A percentile compares a stretch with the other conserved stretches of the same genome.
These are phyloP conservation scores for Theileria sp. DNA, from an alignment of 169 alveolate genomes.

Conservation along the genomic window DNA sequence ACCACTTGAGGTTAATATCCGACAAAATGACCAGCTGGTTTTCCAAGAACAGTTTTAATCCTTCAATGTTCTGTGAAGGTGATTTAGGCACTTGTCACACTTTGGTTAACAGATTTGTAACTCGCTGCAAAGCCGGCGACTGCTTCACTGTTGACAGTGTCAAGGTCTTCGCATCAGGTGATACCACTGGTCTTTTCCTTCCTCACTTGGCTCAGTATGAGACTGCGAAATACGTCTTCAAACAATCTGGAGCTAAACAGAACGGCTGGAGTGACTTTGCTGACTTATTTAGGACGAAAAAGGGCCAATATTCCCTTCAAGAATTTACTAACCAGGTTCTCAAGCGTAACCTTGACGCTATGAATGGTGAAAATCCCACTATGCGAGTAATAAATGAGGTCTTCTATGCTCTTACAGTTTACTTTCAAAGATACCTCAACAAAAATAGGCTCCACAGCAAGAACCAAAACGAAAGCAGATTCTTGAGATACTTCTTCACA, in stretches of 20 bases:
- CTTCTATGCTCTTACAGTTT: slow-evolving; percentile 15
- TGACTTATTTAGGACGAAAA: not conserved
- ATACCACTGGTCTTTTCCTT: not conserved
- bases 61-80: slow-evolving; percentile 3
- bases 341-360: not conserved
- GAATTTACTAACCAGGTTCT: slow-evolving; percentile 7
- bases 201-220: slow-evolving; percentile 19
- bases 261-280: not conserved
- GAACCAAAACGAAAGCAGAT: not conserved
- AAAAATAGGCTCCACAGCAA: not conserved
- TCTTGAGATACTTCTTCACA: slow-evolving; percentile 5
- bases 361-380: not conserved
- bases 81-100: slow-evolving; percentile 19
- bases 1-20: slow-evolving; percentile 3
- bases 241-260: not conserved
- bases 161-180: not conserved
- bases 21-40: slow-evolving; percentile 15
- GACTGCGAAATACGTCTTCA: slow-evolving; percentile 1
- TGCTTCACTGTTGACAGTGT: slow-evolving; percentile 34
- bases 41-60: slow-evolving; percentile 2
- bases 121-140: slow-evolving; percentile 37
- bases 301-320: not conserved
- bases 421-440: slow-evolving; percentile 4
- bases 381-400: not conserved
- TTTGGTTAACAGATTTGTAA: slow-evolving; percentile 15